Evolutionary conservation across 148 eudicot genomes (phyloP), one percentile per base, ranked within the genome.

Genomic region (Simmondsia chinensis): DNA sequence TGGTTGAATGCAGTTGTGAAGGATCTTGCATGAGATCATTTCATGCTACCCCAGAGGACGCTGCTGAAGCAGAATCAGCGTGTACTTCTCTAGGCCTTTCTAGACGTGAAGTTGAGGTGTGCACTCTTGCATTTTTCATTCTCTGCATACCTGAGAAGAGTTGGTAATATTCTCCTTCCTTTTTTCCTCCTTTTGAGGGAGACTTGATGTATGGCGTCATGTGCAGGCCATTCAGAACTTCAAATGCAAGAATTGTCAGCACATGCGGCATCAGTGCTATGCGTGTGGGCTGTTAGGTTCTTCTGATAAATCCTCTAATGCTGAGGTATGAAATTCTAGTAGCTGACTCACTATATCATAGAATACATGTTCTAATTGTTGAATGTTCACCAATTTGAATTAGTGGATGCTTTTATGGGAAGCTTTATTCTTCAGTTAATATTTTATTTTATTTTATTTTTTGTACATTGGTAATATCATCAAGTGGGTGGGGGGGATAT

Each of bases 11-110:
- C 70, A 91, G 97, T 26, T 91, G 97, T 53, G 97, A 91, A 15
- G 97, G 97, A 24, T 64, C 59, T 61, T 91, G 97, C 72, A 63
- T 91, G 82, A 82, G 97, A 66, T 76, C 88, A 38, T 91, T 91
- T 51, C 97, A 91, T 70, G 76, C 94, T 41, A 79, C 83, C 27
- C 55, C 10, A 22, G 68, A 63, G 54, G 80, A 66, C 33, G 88
- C 76, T 55, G 46, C 29, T 46, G 57, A 60, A 33, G 68, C 60
- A 3, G 77, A 74, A 9, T 78, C 94, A 8, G 11, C 21, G 22
- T 91, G 97, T 54, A 38, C 31, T 21, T 71, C 97, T 58, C 88
- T 91, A 45, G 83, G 86, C 30, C 61, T 68, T 43, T 39, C 88
- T 32, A 44, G 59, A 24, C 65, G 33, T 49, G 76, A 79, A 72